Percentiles rank a stretch among this genome's conserved stretches.
These are phyloP conservation scores for Schrenkiella parvula DNA, from an alignment of 345 rosid genomes.

Conservation along the genomic window DNA sequence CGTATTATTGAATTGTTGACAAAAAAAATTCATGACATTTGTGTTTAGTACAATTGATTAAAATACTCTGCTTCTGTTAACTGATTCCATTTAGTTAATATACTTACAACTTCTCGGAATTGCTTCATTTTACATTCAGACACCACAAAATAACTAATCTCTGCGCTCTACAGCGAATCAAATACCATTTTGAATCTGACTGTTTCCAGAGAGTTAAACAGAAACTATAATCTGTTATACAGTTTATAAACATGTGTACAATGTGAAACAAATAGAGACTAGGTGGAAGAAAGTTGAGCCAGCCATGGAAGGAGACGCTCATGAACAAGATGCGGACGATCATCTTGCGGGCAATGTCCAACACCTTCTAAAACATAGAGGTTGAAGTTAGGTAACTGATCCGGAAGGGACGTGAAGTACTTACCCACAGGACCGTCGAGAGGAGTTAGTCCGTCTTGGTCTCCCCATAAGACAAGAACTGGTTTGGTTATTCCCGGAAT, in stretches of 20 bases:
- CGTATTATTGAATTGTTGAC: too few relatives aligned
- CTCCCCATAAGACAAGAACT: slow-evolving; percentile 78
- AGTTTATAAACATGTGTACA: slow-evolving; percentile 16
- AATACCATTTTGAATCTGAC: too few relatives aligned
- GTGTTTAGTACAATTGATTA: too few relatives aligned
- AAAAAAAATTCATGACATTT: too few relatives aligned
- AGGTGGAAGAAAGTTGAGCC: slow-evolving; percentile 37
- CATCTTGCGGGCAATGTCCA: slow-evolving; percentile 93
- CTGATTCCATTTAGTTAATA: too few relatives aligned
- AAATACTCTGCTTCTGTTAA: too few relatives aligned
- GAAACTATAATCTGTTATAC: too few relatives aligned
- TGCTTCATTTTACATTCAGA: too few relatives aligned
- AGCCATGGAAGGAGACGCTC: slow-evolving; percentile 79
- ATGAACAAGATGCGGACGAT: slow-evolving; percentile 71
- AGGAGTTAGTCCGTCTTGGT: slow-evolving; percentile 80
- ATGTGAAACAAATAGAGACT: background rate
- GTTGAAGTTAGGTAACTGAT: slow-evolving; percentile 49
- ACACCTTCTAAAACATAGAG: slow-evolving; percentile 65
- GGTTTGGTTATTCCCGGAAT: slow-evolving; percentile 56
- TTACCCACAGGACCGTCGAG: slow-evolving; percentile 83
- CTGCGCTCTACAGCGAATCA: too few relatives aligned
- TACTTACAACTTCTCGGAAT: too few relatives aligned
- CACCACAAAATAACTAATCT: too few relatives aligned
- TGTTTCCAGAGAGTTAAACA: too few relatives aligned
- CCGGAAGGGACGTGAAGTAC: slow-evolving; percentile 67